Percentiles rank a stretch among this genome's conserved stretches.
Evolutionary conservation across 257 asterid genomes (phyloP).

Genomic region (Osmanthus fragrans): DNA sequence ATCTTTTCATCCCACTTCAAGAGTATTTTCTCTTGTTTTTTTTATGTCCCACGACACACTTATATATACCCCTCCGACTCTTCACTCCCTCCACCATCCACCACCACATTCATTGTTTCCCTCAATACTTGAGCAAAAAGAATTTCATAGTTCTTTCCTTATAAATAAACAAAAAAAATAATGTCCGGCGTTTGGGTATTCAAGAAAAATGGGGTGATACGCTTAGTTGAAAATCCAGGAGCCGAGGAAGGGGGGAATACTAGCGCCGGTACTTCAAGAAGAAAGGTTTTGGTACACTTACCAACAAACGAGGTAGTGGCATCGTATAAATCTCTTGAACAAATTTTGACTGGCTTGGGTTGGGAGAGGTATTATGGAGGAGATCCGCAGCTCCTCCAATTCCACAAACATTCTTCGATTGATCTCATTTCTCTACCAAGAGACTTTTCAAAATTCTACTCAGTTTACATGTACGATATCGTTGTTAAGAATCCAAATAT

Average conservation of each 20-base stretch:
- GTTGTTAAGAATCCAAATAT: constrained; percentile 83
- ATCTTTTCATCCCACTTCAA: constrained; percentile 42
- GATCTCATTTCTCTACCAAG: constrained; percentile 79
- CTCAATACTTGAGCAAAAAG: neutral
- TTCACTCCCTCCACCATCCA: constrained; percentile 22
- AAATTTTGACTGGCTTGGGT: constrained; percentile 58
- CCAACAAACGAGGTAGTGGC: constrained; percentile 66
- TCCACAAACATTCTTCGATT: constrained; percentile 76
- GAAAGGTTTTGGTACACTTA: constrained; percentile 68
- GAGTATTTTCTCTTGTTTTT: constrained; percentile 33
- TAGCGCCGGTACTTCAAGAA: constrained; percentile 28
- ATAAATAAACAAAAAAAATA: neutral
- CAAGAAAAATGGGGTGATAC: constrained; percentile 75
- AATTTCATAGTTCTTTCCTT: neutral
- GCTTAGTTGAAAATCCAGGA: constrained; percentile 58
- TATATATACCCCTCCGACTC: constrained; percentile 48
- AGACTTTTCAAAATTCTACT: constrained; percentile 64
- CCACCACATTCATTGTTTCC: neutral
- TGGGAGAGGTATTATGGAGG: constrained; percentile 84
- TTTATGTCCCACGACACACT: constrained; percentile 14
- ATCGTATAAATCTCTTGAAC: constrained; percentile 60
- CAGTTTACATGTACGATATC: constrained; percentile 83
- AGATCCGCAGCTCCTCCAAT: constrained; percentile 66
- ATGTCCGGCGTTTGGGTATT: constrained; percentile 94
- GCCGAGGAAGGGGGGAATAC: constrained; percentile 27